phyloP scores from a whole-genome alignment of 495 filamentous ascomycete species.

The Lasiosphaeria ovina region DNA sequence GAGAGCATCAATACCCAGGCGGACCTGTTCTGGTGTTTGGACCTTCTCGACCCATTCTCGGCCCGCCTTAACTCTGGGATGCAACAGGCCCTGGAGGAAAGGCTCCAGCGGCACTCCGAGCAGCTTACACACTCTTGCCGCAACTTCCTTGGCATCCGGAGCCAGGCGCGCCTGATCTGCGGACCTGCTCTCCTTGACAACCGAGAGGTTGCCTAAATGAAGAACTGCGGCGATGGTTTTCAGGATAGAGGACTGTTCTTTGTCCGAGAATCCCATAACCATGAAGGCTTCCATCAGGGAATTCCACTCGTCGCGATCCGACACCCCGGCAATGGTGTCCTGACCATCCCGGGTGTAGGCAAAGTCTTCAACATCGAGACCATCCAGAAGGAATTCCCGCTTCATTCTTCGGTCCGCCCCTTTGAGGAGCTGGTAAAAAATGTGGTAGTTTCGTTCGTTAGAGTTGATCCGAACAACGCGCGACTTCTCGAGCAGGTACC shows the following conservation, averaged over 20 bases:
- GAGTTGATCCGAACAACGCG: conserved; percentile 84
- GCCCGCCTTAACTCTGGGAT: conserved; percentile 91
- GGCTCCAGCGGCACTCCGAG: conserved; percentile 80
- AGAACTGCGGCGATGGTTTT: conserved; percentile 87
- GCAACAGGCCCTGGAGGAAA: conserved; percentile 84
- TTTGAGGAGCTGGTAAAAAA: conserved; percentile 93
- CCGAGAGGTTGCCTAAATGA: conserved; percentile 87
- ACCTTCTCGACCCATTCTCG: conserved; percentile 98
- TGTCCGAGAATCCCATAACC: conserved; percentile 89
- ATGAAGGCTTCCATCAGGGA: conserved; percentile 86
- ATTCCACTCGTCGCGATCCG: conserved; percentile 88
- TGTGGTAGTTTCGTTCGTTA: conserved; percentile 92
- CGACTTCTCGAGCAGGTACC: conserved; percentile 97
- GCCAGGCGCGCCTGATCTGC: conserved; percentile 87
- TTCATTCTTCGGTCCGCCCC: conserved; percentile 74
- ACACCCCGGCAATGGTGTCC: conserved; percentile 85
- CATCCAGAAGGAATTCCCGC: conserved; percentile 70
- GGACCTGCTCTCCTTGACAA: conserved; percentile 82
- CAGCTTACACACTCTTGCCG: conserved; percentile 74
- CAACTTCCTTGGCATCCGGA: conserved; percentile 65
- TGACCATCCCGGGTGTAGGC: conserved; percentile 89
- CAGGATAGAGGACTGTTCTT: conserved; percentile 79
- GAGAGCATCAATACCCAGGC: conserved; percentile 83
- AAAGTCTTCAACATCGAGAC: conserved; percentile 78
- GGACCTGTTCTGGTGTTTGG: conserved; percentile 94